Conservation (phyloP, 192 early-diverging fungal genomes). For the Coemansia sp. region DNA sequence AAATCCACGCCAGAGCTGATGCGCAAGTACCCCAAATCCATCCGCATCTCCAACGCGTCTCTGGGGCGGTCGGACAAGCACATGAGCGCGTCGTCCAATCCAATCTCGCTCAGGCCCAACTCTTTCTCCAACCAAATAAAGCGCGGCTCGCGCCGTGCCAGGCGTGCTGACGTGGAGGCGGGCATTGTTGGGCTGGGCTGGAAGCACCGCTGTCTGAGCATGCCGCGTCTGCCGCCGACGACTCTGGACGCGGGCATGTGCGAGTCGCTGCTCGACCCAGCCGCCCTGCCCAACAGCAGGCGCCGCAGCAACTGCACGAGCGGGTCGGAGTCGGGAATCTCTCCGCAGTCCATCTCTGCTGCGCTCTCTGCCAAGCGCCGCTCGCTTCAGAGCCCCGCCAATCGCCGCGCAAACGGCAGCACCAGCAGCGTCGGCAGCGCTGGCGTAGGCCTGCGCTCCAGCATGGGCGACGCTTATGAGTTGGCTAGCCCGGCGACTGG, state of each 20-base stretch:
- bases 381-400: slow-evolving; percentile 17
- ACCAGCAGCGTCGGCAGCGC: neutral
- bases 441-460: neutral
- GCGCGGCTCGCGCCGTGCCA: neutral
- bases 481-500: neutral
- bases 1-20: slow-evolving; percentile 53
- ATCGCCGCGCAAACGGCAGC: neutral
- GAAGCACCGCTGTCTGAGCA: slow-evolving; percentile 43
- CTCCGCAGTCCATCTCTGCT: slow-evolving; percentile 15
- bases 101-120: slow-evolving; percentile 32
- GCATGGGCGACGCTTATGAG: slow-evolving; percentile 8
- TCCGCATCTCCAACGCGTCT: slow-evolving; percentile 13
- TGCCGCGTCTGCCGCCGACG: slow-evolving; percentile 41
- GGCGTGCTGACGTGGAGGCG: neutral
- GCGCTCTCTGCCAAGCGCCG: slow-evolving; percentile 13
- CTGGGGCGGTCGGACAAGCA: slow-evolving; percentile 4
- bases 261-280: slow-evolving; percentile 35
- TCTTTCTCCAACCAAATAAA: slow-evolving; percentile 23
- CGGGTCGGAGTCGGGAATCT: neutral
- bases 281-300: neutral
- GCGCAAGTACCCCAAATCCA: slow-evolving; percentile 21
- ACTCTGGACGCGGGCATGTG: slow-evolving; percentile 37
- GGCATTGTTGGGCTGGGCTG: neutral
- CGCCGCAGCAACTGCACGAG: slow-evolving; percentile 5
- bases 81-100: slow-evolving; percentile 10